A percentile compares a stretch with the other conserved stretches of the same genome.
Conservation (phyloP, 495 filamentous ascomycete genomes). For the Hypoxylon lienhwacheense region DNA sequence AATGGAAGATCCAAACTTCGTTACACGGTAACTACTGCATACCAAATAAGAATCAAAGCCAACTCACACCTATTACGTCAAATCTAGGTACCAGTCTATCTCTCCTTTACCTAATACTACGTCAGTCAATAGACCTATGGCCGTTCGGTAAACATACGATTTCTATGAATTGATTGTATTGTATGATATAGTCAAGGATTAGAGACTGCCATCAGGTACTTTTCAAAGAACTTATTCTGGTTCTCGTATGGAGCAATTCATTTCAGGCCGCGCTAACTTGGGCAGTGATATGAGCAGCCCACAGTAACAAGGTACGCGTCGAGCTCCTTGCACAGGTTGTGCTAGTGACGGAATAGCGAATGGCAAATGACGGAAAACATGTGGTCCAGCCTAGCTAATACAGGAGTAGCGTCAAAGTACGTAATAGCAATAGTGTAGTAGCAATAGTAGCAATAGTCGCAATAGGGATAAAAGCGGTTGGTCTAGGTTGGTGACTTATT, state of each 20-base stretch:
- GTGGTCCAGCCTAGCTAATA: constrained; percentile 19
- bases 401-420: constrained; percentile 7
- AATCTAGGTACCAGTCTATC: background rate
- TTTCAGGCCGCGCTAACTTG: constrained; percentile 17
- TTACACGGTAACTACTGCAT: too few species aligned
- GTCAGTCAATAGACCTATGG: too few species aligned
- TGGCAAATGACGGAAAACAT: constrained; percentile 13
- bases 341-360: too few species aligned
- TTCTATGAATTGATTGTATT: too few species aligned
- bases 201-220: too few species aligned
- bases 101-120: background rate
- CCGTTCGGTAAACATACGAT: too few species aligned
- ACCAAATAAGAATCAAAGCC: too few species aligned
- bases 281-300: constrained; percentile 20
- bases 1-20: too few species aligned
- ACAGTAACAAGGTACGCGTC: constrained; percentile 11
- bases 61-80: too few species aligned
- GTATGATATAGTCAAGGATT: background rate
- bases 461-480: constrained; percentile 2
- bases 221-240: background rate
- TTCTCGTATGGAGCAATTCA: constrained; percentile 4
- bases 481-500: constrained; percentile 1
- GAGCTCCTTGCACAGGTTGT: constrained; percentile 17
- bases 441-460: too few species aligned
- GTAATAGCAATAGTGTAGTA: too few species aligned